Evolutionary conservation across 257 asterid species (phyloP).

Genomic region (Eustoma russellianum): DNA sequence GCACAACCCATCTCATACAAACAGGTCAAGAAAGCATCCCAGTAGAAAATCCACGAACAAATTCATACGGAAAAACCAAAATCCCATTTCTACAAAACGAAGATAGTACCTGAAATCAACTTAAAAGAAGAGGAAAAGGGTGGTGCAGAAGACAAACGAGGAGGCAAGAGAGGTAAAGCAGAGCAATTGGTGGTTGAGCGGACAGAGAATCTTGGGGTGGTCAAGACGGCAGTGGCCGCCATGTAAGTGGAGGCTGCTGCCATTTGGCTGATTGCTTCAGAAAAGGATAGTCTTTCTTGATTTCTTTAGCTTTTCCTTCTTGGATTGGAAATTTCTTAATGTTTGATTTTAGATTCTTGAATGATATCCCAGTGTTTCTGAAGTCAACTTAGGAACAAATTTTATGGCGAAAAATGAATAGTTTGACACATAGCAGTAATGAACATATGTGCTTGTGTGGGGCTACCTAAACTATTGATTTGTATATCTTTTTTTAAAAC

Average conservation of each 20-base stretch:
- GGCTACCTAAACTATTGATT: no score
- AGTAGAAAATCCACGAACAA: no score
- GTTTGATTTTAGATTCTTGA: slow-evolving; percentile 8
- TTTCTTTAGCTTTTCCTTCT: background rate
- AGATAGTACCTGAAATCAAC: slow-evolving; percentile 40
- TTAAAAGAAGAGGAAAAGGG: slow-evolving; percentile 35
- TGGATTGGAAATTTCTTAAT: slow-evolving; percentile 1
- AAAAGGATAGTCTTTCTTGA: background rate
- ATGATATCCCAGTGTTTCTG: slow-evolving; percentile 7
- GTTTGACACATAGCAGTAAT: no score
- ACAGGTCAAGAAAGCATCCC: no score
- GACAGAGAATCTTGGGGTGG: slow-evolving; percentile 42
- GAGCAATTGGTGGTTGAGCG: slow-evolving; percentile 31
- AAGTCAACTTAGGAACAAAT: slow-evolving; percentile 8
- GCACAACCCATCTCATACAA: no score
- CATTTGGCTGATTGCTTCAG: slow-evolving; percentile 19
- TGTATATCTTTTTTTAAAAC: no score
- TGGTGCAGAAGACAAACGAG: slow-evolving; percentile 24
- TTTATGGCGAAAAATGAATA: no score
- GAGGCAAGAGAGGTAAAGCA: slow-evolving; percentile 46
- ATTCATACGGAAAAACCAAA: background rate
- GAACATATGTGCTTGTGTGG: no score
- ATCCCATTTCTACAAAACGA: slow-evolving; percentile 1
- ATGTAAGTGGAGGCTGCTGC: slow-evolving; percentile 65
- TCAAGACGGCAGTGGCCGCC: slow-evolving; percentile 74